Percentiles rank a stretch among this genome's conserved stretches.
Evolutionary conservation across 805 yeast genomes (phyloP).

Genomic region (Saccharomycodes ludwigii): DNA sequence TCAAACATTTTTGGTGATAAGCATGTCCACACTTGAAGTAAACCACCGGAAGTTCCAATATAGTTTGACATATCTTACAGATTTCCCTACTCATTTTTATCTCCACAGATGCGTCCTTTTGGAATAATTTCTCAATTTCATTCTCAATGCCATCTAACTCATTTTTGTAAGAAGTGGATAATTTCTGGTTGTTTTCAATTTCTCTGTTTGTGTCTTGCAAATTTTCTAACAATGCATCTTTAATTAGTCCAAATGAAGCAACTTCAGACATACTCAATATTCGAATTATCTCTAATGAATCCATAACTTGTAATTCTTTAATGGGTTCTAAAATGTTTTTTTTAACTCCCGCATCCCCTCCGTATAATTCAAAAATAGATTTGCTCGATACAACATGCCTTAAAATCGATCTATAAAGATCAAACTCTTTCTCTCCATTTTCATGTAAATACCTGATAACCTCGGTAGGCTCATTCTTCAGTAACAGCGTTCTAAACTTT

Average conservation of each 20-base stretch:
- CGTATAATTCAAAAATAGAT: constrained; percentile 36
- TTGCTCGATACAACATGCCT: constrained; percentile 48
- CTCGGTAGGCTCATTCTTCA: constrained; percentile 41
- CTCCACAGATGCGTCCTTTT: constrained; percentile 28
- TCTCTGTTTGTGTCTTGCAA: constrained; percentile 50
- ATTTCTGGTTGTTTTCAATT: constrained; percentile 51
- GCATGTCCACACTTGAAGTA: constrained; percentile 83
- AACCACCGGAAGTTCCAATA: constrained; percentile 64
- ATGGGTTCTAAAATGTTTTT: constrained; percentile 40
- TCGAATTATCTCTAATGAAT: constrained; percentile 71
- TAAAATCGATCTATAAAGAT: constrained; percentile 53
- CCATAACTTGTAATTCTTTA: constrained; percentile 38
- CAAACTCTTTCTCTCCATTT: constrained; percentile 52
- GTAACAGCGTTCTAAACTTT: constrained; percentile 51
- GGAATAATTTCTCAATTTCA: constrained; percentile 38
- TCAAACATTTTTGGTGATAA: constrained; percentile 71
- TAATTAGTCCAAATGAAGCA: constrained; percentile 61
- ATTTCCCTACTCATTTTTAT: constrained; percentile 38
- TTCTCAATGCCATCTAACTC: constrained; percentile 49
- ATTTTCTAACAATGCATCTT: constrained; percentile 51
- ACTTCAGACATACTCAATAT: constrained; percentile 48
- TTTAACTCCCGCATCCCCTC: constrained; percentile 34
- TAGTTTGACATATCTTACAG: constrained; percentile 54
- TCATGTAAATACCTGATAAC: constrained; percentile 46
- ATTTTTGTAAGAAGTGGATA: constrained; percentile 51